phyloP scores from a whole-genome alignment of 1,284 basidiomycete species.

The Moesziomyces parantarcticus region DNA sequence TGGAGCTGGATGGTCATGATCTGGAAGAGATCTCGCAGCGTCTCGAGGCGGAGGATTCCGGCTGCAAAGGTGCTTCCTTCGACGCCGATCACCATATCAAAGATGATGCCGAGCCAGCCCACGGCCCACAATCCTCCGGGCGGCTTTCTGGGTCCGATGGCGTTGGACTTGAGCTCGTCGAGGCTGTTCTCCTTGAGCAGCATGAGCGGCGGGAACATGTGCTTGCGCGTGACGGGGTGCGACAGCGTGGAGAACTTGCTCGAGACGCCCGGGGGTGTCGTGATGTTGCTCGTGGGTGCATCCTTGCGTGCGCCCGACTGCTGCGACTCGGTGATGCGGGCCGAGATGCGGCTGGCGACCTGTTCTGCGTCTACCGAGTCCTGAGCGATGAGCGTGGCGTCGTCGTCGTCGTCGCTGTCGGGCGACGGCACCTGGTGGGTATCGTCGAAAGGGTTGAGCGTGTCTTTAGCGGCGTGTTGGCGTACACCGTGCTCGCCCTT shows the following conservation, averaged over 20 bases:
- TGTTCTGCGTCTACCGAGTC: constrained; percentile 30
- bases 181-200: constrained; percentile 52
- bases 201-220: constrained; percentile 63
- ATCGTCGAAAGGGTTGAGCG: constrained; percentile 1
- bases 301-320: constrained; percentile 2
- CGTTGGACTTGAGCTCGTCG: constrained; percentile 64
- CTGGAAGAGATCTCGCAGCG: constrained; percentile 58
- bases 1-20: constrained; percentile 55
- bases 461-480: neutral
- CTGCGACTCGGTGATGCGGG: constrained; percentile 16
- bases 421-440: neutral
- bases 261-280: constrained; percentile 18
- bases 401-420: constrained; percentile 29
- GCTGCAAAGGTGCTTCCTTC: constrained; percentile 60
- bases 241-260: constrained; percentile 47
- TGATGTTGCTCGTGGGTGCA: constrained; percentile 2
- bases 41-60: constrained; percentile 54
- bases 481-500: neutral
- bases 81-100: constrained; percentile 60
- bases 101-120: constrained; percentile 53
- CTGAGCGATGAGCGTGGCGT: constrained; percentile 16
- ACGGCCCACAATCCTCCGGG: constrained; percentile 52
- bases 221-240: constrained; percentile 39
- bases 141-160: constrained; percentile 58
- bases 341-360: constrained; percentile 43